Evolutionary conservation across 2,329 filamentous ascomycete species (phyloP).

Genomic region (Fusarium cicatricum): DNA sequence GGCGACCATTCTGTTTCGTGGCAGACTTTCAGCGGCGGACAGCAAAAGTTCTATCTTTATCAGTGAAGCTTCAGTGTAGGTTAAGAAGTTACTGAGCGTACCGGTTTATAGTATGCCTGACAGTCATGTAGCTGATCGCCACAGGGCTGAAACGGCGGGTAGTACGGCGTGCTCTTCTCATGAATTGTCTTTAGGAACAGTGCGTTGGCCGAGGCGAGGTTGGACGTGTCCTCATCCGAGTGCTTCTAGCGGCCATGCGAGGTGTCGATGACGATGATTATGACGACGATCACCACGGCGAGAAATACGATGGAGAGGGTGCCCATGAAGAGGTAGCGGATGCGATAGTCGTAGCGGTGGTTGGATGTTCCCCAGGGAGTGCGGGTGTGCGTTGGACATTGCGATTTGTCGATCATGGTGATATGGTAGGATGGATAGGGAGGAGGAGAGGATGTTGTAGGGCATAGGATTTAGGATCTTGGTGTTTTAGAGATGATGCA

Average conservation of each 20-base stretch:
- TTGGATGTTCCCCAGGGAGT: constrained; percentile 39
- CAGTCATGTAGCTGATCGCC: constrained; percentile 19
- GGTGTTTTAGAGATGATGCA: neutral
- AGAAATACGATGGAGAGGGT: constrained; percentile 35
- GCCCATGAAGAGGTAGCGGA: constrained; percentile 41
- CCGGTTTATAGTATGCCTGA: constrained; percentile 17
- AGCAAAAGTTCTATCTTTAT: constrained; percentile 20
- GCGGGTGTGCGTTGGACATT: constrained; percentile 44
- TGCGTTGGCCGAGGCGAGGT: constrained; percentile 1
- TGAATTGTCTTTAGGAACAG: neutral
- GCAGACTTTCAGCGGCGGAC: constrained; percentile 14
- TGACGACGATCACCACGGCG: constrained; percentile 30
- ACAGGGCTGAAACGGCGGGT: constrained; percentile 10
- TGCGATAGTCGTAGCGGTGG: constrained; percentile 39
- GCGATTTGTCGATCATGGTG: constrained; percentile 36
- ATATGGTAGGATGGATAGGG: neutral
- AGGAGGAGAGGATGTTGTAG: neutral
- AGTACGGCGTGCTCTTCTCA: neutral
- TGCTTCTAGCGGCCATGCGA: constrained; percentile 9
- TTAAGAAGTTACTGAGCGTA: constrained; percentile 10
- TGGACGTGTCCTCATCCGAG: neutral
- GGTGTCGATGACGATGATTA: constrained; percentile 30
- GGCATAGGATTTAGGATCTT: neutral
- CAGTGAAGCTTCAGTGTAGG: neutral
- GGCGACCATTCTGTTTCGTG: constrained; percentile 13